phyloP scores from a whole-genome alignment of 345 rosid genomes.

The Eucalyptus sideroxylon region DNA sequence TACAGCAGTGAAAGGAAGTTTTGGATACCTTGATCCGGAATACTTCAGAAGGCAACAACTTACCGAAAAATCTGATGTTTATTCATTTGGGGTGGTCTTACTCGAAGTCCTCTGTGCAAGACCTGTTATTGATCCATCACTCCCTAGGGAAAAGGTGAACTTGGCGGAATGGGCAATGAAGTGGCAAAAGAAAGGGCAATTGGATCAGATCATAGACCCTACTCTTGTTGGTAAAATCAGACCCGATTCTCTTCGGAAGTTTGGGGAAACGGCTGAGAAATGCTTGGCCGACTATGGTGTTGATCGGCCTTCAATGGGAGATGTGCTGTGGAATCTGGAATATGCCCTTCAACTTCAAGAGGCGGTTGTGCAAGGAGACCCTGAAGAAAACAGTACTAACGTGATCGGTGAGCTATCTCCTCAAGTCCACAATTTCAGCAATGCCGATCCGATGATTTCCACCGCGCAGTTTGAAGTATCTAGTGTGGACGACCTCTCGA shows the following conservation, averaged over 20 bases:
- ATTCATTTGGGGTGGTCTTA: slow-evolving; percentile 89
- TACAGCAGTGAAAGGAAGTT: slow-evolving; percentile 93
- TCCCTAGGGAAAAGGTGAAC: slow-evolving; percentile 85
- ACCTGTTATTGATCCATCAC: slow-evolving; percentile 84
- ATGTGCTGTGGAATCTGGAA: slow-evolving; percentile 87
- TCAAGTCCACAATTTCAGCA: slow-evolving; percentile 36
- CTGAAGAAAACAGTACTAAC: slow-evolving; percentile 64
- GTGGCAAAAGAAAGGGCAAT: slow-evolving; percentile 78
- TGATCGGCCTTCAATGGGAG: slow-evolving; percentile 85
- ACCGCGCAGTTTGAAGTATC: slow-evolving; percentile 27
- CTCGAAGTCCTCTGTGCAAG: slow-evolving; percentile 93
- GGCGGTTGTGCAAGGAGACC: slow-evolving; percentile 37
- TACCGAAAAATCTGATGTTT: slow-evolving; percentile 81
- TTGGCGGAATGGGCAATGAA: slow-evolving; percentile 94
- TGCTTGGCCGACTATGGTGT: slow-evolving; percentile 82
- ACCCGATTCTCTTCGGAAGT: slow-evolving; percentile 70
- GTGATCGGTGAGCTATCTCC: slow-evolving; percentile 59
- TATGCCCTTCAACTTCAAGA: slow-evolving; percentile 81
- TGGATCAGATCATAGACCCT: slow-evolving; percentile 67
- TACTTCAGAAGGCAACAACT: slow-evolving; percentile 89
- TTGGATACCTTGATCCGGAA: slow-evolving; percentile 88
- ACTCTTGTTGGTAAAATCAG: slow-evolving; percentile 44
- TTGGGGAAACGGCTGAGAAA: slow-evolving; percentile 83
- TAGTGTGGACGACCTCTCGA: slow-evolving; percentile 38
- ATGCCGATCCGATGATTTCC: slow-evolving; percentile 16